Evolutionary conservation across 768 basidiomycete species (phyloP).

Genomic region (Suillus occidentalis): DNA sequence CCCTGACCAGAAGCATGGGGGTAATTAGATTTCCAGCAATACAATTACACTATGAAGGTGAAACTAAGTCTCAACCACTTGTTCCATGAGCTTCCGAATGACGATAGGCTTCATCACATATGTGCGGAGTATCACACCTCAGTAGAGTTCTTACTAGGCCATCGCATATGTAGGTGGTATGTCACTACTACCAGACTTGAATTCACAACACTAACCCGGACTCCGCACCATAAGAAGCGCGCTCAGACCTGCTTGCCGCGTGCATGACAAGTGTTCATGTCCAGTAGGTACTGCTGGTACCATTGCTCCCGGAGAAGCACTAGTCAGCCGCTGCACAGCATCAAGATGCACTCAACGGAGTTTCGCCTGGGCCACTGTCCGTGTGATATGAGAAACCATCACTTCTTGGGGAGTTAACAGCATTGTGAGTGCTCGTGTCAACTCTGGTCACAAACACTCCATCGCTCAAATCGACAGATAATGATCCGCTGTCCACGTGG

Average conservation of each 20-base stretch:
- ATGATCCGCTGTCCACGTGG: too few species aligned
- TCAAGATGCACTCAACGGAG: background rate
- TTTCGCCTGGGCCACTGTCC: background rate
- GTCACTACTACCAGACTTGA: too few species aligned
- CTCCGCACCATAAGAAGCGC: background rate
- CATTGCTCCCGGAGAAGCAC: background rate
- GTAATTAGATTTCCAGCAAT: too few species aligned
- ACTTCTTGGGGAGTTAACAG: background rate
- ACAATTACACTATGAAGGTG: too few species aligned
- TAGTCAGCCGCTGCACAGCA: background rate
- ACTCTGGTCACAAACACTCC: background rate
- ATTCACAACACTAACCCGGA: background rate
- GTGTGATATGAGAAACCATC: background rate
- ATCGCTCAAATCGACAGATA: too few species aligned
- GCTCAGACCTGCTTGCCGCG: background rate
- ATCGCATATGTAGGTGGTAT: too few species aligned
- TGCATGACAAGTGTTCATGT: background rate
- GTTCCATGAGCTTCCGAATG: background rate
- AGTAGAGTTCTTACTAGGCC: too few species aligned
- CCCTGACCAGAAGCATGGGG: too few species aligned
- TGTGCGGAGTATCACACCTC: too few species aligned
- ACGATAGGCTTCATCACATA: background rate
- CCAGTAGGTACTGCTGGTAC: background rate
- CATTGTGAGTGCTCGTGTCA: background rate
- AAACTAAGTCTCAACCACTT: too few species aligned